A percentile compares a stretch with the other conserved stretches of the same genome.
Conservation (phyloP, 768 basidiomycete genomes). For the Boletus tylopilopsis region DNA sequence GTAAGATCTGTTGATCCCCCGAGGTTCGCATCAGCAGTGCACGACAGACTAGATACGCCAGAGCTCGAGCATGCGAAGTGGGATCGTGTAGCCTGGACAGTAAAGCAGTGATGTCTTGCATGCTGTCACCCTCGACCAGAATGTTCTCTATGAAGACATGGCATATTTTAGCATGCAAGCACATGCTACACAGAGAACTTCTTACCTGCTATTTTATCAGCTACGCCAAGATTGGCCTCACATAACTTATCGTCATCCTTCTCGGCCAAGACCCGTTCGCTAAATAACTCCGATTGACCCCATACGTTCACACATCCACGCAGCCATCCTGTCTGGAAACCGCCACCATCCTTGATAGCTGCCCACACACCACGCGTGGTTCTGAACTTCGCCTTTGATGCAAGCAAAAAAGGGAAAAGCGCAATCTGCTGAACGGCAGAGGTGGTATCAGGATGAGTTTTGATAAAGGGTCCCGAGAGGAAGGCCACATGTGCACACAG, state of each 20-base stretch:
- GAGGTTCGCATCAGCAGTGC: constrained; percentile 53
- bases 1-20: constrained; percentile 55
- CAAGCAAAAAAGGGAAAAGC: constrained; percentile 72
- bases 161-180: background rate
- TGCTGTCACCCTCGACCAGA: constrained; percentile 43
- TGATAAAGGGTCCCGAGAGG: constrained; percentile 44
- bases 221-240: constrained; percentile 50
- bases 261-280: constrained; percentile 25
- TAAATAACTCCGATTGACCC: constrained; percentile 25
- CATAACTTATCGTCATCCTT: constrained; percentile 44
- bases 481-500: constrained; percentile 58
- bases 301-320: constrained; percentile 51
- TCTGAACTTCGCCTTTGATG: constrained; percentile 67
- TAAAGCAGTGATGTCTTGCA: constrained; percentile 44
- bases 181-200: background rate
- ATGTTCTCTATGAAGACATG: constrained; percentile 53
- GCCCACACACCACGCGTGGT: constrained; percentile 72
- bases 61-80: constrained; percentile 48
- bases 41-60: constrained; percentile 63
- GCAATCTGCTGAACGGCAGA: constrained; percentile 44
- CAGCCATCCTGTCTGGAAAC: constrained; percentile 40
- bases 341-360: constrained; percentile 41
- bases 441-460: constrained; percentile 23
- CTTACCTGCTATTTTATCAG: constrained; percentile 64
- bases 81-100: constrained; percentile 48